Evolutionary conservation across 2,329 filamentous ascomycete genomes (phyloP).

Genomic region (Ophiosphaerella korrae): DNA sequence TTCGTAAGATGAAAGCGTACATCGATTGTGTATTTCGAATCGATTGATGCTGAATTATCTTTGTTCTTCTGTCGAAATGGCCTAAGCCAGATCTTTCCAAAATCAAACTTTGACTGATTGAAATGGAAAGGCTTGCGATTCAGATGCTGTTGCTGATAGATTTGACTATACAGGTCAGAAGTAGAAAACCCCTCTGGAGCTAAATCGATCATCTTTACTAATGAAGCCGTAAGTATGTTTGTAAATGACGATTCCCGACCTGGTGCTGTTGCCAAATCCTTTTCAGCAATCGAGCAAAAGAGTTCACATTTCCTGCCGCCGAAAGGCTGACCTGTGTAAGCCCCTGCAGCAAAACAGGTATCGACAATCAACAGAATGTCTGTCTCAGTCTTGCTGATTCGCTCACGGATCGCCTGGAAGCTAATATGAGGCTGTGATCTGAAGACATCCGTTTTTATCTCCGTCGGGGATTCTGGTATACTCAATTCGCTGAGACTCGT

Average conservation of each 20-base stretch:
- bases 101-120: slow-evolving; percentile 16
- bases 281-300: slow-evolving; percentile 12
- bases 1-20: slow-evolving; percentile 14
- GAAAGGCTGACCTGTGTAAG: slow-evolving; percentile 7
- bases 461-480: slow-evolving; percentile 2
- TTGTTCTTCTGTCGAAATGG: slow-evolving; percentile 1
- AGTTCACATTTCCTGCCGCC: slow-evolving; percentile 20
- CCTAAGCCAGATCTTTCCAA: slow-evolving; percentile 15
- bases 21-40: slow-evolving; percentile 13
- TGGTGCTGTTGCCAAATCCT: slow-evolving; percentile 7
- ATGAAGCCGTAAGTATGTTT: slow-evolving; percentile 4
- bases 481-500: slow-evolving; percentile 1
- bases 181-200: slow-evolving; percentile 14
- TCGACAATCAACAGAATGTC: slow-evolving; percentile 18
- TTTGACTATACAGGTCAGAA: slow-evolving; percentile 10
- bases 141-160: slow-evolving; percentile 10
- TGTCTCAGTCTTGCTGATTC: slow-evolving; percentile 5
- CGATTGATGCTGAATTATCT: not conserved
- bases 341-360: slow-evolving; percentile 14
- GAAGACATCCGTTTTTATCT: not conserved
- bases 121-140: slow-evolving; percentile 16
- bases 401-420: slow-evolving; percentile 4
- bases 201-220: slow-evolving; percentile 5
- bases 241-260: slow-evolving; percentile 16
- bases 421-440: slow-evolving; percentile 2